Evolutionary conservation across 768 basidiomycete genomes (phyloP).

Genomic region (Cystoderma amianthinum): DNA sequence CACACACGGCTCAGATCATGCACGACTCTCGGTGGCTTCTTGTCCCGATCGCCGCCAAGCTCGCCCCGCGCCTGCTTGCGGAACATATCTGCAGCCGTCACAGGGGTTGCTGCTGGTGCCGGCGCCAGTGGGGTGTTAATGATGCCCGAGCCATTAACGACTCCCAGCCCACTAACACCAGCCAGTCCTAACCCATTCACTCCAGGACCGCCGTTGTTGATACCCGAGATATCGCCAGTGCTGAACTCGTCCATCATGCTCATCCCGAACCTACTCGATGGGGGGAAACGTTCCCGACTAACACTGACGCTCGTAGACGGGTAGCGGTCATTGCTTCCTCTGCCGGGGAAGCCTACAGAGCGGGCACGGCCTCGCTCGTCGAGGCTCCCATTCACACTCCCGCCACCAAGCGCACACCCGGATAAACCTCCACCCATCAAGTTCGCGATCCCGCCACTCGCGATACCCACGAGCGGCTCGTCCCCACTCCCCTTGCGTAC

Average conservation of each 20-base stretch:
- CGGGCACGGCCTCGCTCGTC: slow-evolving; percentile 22
- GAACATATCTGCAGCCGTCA: slow-evolving; percentile 66
- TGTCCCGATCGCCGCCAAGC: slow-evolving; percentile 26
- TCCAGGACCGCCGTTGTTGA: too few species aligned
- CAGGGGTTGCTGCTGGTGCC: too few species aligned
- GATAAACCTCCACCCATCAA: too few species aligned
- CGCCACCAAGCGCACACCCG: too few species aligned
- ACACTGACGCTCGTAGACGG: slow-evolving; percentile 9
- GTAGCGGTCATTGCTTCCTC: slow-evolving; percentile 1
- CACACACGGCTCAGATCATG: slow-evolving; percentile 21
- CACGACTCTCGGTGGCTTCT: slow-evolving; percentile 20
- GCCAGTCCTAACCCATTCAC: too few species aligned
- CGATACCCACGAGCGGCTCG: too few species aligned
- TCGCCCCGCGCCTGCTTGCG: slow-evolving; percentile 54
- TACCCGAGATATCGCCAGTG: slow-evolving; percentile 9
- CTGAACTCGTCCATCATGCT: slow-evolving; percentile 25
- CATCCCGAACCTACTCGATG: slow-evolving; percentile 7
- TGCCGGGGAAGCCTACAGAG: slow-evolving; percentile 6
- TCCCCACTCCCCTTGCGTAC: slow-evolving; percentile 19
- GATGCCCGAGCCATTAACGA: too few species aligned
- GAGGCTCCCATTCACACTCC: too few species aligned
- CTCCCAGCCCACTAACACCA: too few species aligned
- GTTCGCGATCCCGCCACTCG: too few species aligned
- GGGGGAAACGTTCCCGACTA: slow-evolving; percentile 12
- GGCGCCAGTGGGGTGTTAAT: too few species aligned